Percentiles rank a stretch among this genome's conserved stretches.
Conservation (phyloP, 768 basidiomycete species). For the Infundibulicybe gibba region DNA sequence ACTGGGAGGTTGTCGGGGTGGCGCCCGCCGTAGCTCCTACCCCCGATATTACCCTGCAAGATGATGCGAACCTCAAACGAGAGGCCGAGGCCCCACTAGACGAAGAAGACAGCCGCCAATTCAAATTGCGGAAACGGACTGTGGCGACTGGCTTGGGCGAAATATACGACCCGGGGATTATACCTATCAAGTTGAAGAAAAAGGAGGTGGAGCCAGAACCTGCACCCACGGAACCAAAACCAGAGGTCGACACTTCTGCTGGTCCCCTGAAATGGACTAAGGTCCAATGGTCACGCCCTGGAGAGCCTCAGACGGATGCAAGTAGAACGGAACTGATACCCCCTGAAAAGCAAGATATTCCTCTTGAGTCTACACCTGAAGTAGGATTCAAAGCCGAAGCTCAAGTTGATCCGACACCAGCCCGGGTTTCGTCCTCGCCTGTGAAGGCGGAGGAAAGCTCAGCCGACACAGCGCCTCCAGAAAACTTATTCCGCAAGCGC, state of each 20-base stretch:
- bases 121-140: constrained; percentile 68
- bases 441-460: background rate
- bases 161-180: constrained; percentile 75
- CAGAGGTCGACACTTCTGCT: constrained; percentile 1
- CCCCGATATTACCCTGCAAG: constrained; percentile 6
- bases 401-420: background rate
- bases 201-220: constrained; percentile 35
- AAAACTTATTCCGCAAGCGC: constrained; percentile 28
- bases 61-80: constrained; percentile 25
- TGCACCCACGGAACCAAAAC: constrained; percentile 1
- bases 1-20: constrained; percentile 67
- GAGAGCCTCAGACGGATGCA: constrained; percentile 4
- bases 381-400: constrained; percentile 6
- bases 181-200: constrained; percentile 64
- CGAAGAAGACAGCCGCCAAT: constrained; percentile 55
- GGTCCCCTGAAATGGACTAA: constrained; percentile 27
- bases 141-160: constrained; percentile 62
- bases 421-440: background rate
- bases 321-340: background rate
- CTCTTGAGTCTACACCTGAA: too few species aligned
- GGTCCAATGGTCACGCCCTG: constrained; percentile 23
- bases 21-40: constrained; percentile 10
- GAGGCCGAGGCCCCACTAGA: constrained; percentile 33
- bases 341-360: too few species aligned
- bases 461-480: constrained; percentile 1